phyloP scores from a whole-genome alignment of 1,284 basidiomycete species.

The Cutaneotrichosporon arboriforme region DNA sequence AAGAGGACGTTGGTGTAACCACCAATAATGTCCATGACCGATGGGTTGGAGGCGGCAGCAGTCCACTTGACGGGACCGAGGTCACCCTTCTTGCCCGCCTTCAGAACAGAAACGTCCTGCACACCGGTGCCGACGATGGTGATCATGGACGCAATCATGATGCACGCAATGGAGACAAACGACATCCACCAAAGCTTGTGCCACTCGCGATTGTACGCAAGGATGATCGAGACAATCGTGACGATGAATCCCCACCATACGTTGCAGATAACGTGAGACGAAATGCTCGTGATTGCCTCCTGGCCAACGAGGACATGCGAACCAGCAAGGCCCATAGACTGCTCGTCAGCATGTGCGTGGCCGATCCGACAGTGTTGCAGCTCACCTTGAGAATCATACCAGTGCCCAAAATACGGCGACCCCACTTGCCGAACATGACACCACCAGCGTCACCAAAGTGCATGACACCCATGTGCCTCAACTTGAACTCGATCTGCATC shows the following conservation, averaged over 20 bases:
- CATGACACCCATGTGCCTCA: slow-evolving; percentile 40
- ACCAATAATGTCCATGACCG: slow-evolving; percentile 32
- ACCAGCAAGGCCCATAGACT: slow-evolving; percentile 39
- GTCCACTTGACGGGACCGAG: slow-evolving; percentile 28
- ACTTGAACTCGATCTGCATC: slow-evolving; percentile 44
- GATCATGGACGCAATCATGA: slow-evolving; percentile 34
- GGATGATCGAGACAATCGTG: slow-evolving; percentile 27
- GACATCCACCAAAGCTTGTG: slow-evolving; percentile 35
- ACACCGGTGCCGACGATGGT: slow-evolving; percentile 35
- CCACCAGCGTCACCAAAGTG: slow-evolving; percentile 41
- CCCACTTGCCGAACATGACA: slow-evolving; percentile 38
- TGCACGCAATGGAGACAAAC: slow-evolving; percentile 32
- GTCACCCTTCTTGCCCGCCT: slow-evolving; percentile 12
- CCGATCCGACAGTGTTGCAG: neutral
- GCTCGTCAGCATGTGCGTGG: neutral
- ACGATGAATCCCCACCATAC: slow-evolving; percentile 39
- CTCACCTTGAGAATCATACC: slow-evolving; percentile 36
- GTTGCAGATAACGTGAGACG: slow-evolving; percentile 35
- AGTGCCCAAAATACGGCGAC: slow-evolving; percentile 26
- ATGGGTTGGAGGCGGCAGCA: slow-evolving; percentile 28
- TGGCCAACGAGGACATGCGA: slow-evolving; percentile 40
- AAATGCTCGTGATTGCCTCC: slow-evolving; percentile 33
- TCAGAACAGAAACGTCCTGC: slow-evolving; percentile 20
- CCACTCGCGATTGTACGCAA: slow-evolving; percentile 29
- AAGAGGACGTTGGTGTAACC: slow-evolving; percentile 41